Evolutionary conservation across 805 yeast species (phyloP).

Genomic region (Suhomyces faveliae): DNA sequence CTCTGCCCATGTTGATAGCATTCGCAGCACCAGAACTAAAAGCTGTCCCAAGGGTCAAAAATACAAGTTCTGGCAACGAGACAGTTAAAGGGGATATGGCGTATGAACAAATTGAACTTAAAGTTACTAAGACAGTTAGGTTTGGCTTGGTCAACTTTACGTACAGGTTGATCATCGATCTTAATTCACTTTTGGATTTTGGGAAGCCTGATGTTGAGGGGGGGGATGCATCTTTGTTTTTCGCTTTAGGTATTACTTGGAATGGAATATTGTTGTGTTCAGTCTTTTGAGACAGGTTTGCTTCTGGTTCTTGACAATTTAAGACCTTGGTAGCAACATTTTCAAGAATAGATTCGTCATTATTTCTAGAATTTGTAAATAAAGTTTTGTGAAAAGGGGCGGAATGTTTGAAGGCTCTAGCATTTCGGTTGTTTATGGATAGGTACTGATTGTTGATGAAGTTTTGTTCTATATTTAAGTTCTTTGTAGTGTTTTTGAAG

Average conservation of each 20-base stretch:
- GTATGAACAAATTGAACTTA: constrained; percentile 90
- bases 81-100: constrained; percentile 87
- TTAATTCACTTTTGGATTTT: constrained; percentile 22
- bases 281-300: constrained; percentile 21
- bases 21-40: constrained; percentile 92
- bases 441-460: constrained; percentile 34
- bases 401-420: background rate
- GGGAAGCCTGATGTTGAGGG: background rate
- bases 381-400: background rate
- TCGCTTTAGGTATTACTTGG: constrained; percentile 46
- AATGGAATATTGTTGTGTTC: constrained; percentile 48
- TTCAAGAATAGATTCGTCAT: constrained; percentile 21
- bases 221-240: background rate
- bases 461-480: constrained; percentile 28
- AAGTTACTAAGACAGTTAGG: constrained; percentile 79
- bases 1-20: constrained; percentile 96
- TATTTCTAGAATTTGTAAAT: background rate
- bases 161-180: constrained; percentile 56
- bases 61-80: constrained; percentile 64
- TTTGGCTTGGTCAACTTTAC: constrained; percentile 87
- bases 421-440: background rate
- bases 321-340: constrained; percentile 45
- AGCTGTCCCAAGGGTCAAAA: constrained; percentile 80
- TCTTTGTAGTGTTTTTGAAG: constrained; percentile 34
- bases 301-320: constrained; percentile 43